These are phyloP conservation scores for Populus trichocarpa DNA, from an alignment of 441 rosid genomes.

Conservation along the genomic window DNA sequence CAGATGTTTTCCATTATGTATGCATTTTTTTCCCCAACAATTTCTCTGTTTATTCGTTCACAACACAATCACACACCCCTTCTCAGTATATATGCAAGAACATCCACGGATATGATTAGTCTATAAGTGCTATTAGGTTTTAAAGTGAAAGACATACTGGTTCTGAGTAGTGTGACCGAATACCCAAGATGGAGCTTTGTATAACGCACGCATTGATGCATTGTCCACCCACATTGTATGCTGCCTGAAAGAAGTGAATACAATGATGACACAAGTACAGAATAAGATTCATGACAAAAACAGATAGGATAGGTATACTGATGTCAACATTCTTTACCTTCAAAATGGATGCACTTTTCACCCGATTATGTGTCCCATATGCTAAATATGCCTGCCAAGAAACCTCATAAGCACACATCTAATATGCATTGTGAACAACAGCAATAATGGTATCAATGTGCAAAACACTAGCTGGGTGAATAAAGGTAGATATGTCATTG, in stretches of 20 bases:
- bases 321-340: constrained; percentile 41
- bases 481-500: no score
- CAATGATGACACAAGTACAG: background rate
- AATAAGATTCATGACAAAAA: background rate
- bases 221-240: constrained; percentile 69
- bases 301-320: background rate
- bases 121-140: background rate
- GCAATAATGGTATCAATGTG: background rate
- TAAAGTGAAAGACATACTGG: constrained; percentile 39
- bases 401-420: constrained; percentile 7
- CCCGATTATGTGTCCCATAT: constrained; percentile 52
- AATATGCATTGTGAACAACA: background rate
- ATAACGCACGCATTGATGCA: constrained; percentile 56
- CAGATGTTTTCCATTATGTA: background rate
- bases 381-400: constrained; percentile 73
- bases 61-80: background rate
- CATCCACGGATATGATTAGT: background rate
- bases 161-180: constrained; percentile 48
- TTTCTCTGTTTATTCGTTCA: background rate
- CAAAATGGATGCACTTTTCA: constrained; percentile 42
- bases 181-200: constrained; percentile 66
- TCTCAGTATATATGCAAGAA: background rate
- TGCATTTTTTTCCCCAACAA: background rate
- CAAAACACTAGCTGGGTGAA: background rate
- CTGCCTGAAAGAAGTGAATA: constrained; percentile 36